Percentiles rank a stretch among this genome's conserved stretches.
These are phyloP conservation scores for Inga laurina DNA, from an alignment of 306 rosid species.

Conservation along the genomic window DNA sequence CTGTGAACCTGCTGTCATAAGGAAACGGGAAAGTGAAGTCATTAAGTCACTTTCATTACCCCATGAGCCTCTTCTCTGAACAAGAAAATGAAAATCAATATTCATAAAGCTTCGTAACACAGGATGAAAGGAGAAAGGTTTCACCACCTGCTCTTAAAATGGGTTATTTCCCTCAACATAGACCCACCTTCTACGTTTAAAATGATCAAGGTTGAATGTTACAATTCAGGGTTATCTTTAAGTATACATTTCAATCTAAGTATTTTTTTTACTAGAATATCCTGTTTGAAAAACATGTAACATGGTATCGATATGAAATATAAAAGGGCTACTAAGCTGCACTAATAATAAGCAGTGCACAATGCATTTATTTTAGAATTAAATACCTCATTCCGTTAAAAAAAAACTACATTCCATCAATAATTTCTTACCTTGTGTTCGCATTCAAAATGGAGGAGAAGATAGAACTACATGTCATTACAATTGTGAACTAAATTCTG, in stretches of 20 bases:
- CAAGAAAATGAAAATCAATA: neutral
- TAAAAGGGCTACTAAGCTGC: neutral
- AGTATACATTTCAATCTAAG: neutral
- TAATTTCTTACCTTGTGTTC: neutral
- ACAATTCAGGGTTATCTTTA: neutral
- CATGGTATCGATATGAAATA: neutral
- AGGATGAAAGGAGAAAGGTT: neutral
- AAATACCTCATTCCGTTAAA: neutral
- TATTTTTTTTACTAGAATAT: neutral
- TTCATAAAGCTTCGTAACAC: neutral
- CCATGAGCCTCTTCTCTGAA: neutral
- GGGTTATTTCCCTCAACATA: neutral
- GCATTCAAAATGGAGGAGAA: neutral
- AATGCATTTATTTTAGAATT: neutral
- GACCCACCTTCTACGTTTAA: neutral
- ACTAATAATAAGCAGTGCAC: neutral
- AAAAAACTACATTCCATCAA: neutral
- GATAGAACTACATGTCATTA: neutral
- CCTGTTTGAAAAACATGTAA: neutral
- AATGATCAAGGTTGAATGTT: neutral
- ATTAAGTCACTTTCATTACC: neutral
- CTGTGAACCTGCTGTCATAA: constrained; percentile 22
- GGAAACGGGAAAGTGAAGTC: constrained; percentile 1
- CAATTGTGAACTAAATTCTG: neutral
- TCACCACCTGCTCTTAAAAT: neutral